These are phyloP conservation scores for Sclerotinia spermophila DNA, from an alignment of 2,329 filamentous ascomycete species.

Conservation along the genomic window DNA sequence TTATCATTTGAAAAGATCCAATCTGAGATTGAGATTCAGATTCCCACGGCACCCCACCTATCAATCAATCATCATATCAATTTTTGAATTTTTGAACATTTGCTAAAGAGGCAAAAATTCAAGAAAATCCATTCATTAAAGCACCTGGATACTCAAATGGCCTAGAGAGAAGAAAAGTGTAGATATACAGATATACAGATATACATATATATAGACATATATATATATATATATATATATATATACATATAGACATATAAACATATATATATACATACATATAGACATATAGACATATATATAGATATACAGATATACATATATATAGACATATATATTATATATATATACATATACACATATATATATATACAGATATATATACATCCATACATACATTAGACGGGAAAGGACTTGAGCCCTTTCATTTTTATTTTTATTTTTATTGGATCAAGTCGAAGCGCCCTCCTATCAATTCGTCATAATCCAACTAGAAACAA, in stretches of 20 bases:
- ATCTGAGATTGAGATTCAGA: not conserved
- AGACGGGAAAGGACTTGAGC: not conserved
- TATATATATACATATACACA: too few relatives aligned
- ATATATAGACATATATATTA: too few relatives aligned
- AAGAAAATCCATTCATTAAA: not conserved
- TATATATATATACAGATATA: too few relatives aligned
- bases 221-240: too few relatives aligned
- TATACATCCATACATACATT: too few relatives aligned
- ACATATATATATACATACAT: too few relatives aligned
- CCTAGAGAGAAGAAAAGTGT: not conserved
- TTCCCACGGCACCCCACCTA: not conserved
- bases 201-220: too few relatives aligned
- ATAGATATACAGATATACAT: too few relatives aligned
- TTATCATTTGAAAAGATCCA: not conserved
- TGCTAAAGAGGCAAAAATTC: not conserved
- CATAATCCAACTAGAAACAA: not conserved
- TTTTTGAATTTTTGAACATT: accelerated
- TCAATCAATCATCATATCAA: too few relatives aligned
- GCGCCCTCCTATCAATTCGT: constrained; percentile 4
- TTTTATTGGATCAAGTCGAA: not conserved
- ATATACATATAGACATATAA: too few relatives aligned
- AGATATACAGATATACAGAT: too few relatives aligned
- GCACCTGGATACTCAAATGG: not conserved
- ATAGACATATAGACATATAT: too few relatives aligned
- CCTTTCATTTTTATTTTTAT: not conserved